A percentile compares a stretch with the other conserved stretches of the same genome.
These are phyloP conservation scores for Wickerhamiella sorbophila DNA, from an alignment of 805 yeast genomes.

Conservation along the genomic window DNA sequence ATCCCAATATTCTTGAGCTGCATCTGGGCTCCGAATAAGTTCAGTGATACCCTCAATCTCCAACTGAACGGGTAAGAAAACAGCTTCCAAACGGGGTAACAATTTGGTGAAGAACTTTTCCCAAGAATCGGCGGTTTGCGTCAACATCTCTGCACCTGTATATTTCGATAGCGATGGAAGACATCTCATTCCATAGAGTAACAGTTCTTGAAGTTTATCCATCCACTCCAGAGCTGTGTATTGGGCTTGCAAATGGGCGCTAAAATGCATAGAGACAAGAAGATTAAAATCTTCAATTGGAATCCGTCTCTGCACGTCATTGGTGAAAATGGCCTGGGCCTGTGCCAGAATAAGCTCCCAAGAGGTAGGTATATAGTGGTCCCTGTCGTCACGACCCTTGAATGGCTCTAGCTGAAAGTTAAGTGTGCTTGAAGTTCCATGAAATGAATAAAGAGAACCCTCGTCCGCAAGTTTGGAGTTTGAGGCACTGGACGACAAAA, in stretches of 20 bases:
- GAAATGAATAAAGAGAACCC: constrained; percentile 30
- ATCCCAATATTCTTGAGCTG: constrained; percentile 27
- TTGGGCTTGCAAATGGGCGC: constrained; percentile 27
- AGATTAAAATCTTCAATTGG: constrained; percentile 47
- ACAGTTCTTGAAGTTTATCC: constrained; percentile 33
- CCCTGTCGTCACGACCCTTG: constrained; percentile 25
- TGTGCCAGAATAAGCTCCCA: constrained; percentile 35
- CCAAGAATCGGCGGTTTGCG: constrained; percentile 35
- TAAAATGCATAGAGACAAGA: constrained; percentile 30
- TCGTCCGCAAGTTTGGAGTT: constrained; percentile 30
- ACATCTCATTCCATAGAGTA: constrained; percentile 29
- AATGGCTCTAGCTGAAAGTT: constrained; percentile 17
- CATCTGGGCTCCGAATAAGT: constrained; percentile 24
- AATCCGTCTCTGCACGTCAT: constrained; percentile 31
- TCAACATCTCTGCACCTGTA: constrained; percentile 13
- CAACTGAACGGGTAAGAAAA: constrained; percentile 43
- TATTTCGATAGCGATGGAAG: constrained; percentile 8
- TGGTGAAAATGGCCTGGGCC: constrained; percentile 34
- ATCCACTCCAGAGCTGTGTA: constrained; percentile 28
- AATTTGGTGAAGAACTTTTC: constrained; percentile 39
- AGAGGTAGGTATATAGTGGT: constrained; percentile 31
- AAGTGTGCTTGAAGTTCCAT: constrained; percentile 19
- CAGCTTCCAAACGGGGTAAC: constrained; percentile 44
- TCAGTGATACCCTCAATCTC: constrained; percentile 35
- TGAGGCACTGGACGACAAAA: constrained; percentile 30